A percentile compares a stretch with the other conserved stretches of the same genome.
These are phyloP conservation scores for Colletotrichum limetticola DNA, from an alignment of 2,329 filamentous ascomycete species.

Conservation along the genomic window DNA sequence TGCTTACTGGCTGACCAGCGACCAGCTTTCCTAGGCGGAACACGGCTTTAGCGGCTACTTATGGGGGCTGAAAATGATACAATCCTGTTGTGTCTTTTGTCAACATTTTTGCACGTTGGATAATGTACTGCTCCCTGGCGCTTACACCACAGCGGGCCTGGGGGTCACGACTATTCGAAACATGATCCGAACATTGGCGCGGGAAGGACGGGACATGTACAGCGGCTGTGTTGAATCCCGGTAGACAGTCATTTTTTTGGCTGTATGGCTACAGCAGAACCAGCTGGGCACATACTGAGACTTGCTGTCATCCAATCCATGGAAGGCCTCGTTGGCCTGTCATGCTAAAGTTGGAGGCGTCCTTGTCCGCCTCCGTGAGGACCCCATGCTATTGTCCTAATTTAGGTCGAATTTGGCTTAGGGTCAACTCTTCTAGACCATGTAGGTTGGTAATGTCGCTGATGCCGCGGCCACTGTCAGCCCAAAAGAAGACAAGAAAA, in stretches of 20 bases:
- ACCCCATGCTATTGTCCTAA: not conserved
- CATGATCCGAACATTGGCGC: slow-evolving; percentile 20
- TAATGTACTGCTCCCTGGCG: not conserved
- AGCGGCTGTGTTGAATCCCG: not conserved
- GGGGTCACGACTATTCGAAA: slow-evolving; percentile 9
- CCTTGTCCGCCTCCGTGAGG: not conserved
- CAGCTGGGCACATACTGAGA: not conserved
- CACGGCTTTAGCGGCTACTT: not conserved
- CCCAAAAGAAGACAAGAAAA: too few relatives aligned
- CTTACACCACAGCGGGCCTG: not conserved
- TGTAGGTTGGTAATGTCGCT: not conserved
- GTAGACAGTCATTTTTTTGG: not conserved
- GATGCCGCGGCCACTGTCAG: too few relatives aligned
- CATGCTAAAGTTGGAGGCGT: not conserved
- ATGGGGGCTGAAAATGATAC: not conserved
- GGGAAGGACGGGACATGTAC: slow-evolving; percentile 16
- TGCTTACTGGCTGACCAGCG: not conserved
- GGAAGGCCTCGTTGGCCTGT: not conserved
- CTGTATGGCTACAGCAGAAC: not conserved
- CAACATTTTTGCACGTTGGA: too few relatives aligned
- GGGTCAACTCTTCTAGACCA: not conserved
- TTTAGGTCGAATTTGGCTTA: not conserved
- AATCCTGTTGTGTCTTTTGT: not conserved
- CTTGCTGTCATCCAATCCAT: not conserved
- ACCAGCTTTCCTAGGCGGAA: not conserved